Conservation (phyloP, 2,329 filamentous ascomycete species). For the Akanthomyces uredinophilus region DNA sequence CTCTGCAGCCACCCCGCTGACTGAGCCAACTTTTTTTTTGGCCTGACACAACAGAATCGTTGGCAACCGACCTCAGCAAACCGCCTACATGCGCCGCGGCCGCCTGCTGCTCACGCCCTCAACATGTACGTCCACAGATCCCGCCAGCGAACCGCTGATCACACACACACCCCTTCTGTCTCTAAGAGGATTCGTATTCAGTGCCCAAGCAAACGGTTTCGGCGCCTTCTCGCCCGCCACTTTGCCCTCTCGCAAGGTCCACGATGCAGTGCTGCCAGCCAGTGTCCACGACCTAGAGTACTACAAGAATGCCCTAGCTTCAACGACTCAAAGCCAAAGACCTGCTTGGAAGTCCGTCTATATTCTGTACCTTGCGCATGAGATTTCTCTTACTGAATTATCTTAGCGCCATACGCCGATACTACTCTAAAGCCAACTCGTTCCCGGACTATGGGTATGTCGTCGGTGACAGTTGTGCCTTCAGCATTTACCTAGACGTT, state of each 20-base stretch:
- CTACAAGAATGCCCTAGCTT: background rate
- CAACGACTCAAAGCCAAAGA: background rate
- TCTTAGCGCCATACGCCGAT: constrained; percentile 29
- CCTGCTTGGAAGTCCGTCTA: constrained; percentile 1
- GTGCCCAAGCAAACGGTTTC: background rate
- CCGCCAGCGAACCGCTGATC: no score
- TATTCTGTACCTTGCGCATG: background rate
- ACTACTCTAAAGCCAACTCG: constrained; percentile 32
- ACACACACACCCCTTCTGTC: no score
- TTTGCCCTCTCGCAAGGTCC: background rate
- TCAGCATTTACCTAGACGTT: constrained; percentile 9
- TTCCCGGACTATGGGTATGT: constrained; percentile 40
- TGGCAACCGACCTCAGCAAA: background rate
- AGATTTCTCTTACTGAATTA: background rate
- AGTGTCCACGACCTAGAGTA: background rate
- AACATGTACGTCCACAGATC: background rate
- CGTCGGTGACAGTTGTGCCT: constrained; percentile 12
- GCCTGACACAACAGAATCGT: background rate
- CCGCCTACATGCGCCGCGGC: background rate
- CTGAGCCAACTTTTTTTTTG: background rate
- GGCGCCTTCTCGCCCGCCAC: background rate
- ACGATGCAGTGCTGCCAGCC: background rate
- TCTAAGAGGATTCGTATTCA: background rate
- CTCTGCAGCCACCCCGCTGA: background rate
- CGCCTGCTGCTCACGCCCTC: background rate